Evolutionary conservation across 176 grass and related monocot genomes (phyloP), one percentile per base, ranked within the genome.

Genomic region (Hordeum vulgare): DNA sequence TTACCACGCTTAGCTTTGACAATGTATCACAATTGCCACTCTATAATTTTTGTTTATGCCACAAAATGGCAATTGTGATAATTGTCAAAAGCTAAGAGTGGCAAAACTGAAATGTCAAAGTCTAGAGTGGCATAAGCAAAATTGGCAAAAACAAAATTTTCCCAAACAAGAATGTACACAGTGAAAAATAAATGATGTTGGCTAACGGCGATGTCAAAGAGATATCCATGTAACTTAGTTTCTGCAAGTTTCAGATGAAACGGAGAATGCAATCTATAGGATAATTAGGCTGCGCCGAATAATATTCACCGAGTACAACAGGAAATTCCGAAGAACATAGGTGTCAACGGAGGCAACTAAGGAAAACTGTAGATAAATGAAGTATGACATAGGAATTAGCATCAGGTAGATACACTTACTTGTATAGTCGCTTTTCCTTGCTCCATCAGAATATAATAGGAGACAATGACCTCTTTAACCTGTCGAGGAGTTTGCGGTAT

Each of bases 391-490:
- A 61, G 20, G 36, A 28, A 11, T 60, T 42, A 59, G 15, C 12
- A 63, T 11, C 27, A 72, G 25, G 28, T 37, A 76, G 28, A 10
- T 18, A 61, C 42, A n/a, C 8, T 76, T 79, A 89, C 96, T 51
- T 89, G 66, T 65, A 76, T 28, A 13, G 87, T 94, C 44, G 91
- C 83, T 70, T 90, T 94, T 49, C 96, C 96, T 80, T 95, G 87
- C 87, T 94, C 81, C 96, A 96, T 99, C 84, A 96, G 87, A 83
- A 92, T 92, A 44, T 90, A 99, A 74, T 94, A 95, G 45, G 89
- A 91, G 77, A 99, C 64, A 56, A 99, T 95, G 39, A 95, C 96
- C 80, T 99, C 96, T 81, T 99, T 99, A 60, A 99, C 87, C 96
- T 99, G 68, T 15, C 74, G 45, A 86, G 28, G 74, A 14, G 60